A percentile compares a stretch with the other conserved stretches of the same genome.
Conservation (phyloP, 2,329 filamentous ascomycete species). For the Aspergillus cejpii region DNA sequence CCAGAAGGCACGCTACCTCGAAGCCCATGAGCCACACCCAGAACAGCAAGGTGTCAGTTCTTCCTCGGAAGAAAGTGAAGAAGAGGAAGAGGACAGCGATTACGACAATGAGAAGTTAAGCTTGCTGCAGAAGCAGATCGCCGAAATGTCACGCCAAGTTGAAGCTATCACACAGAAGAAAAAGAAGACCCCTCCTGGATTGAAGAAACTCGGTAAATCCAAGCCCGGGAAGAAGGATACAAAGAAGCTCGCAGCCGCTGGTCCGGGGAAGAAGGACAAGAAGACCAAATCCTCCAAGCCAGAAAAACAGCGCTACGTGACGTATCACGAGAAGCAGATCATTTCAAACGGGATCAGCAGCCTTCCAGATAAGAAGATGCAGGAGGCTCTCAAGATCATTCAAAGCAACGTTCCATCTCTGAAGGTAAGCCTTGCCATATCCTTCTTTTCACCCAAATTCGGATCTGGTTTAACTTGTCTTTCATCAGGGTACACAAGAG, state of each 20-base stretch:
- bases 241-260: slow-evolving; percentile 37
- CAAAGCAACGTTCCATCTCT: slow-evolving; percentile 73
- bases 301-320: slow-evolving; percentile 59
- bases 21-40: slow-evolving; percentile 62
- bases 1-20: slow-evolving; percentile 74
- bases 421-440: slow-evolving; percentile 42
- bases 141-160: slow-evolving; percentile 64
- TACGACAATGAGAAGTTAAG: slow-evolving; percentile 58
- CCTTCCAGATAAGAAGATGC: slow-evolving; percentile 70
- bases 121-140: slow-evolving; percentile 64
- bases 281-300: slow-evolving; percentile 35
- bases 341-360: slow-evolving; percentile 81
- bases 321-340: slow-evolving; percentile 77
- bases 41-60: slow-evolving; percentile 59
- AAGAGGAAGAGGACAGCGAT: slow-evolving; percentile 62
- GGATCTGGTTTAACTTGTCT: slow-evolving; percentile 9
- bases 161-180: slow-evolving; percentile 53
- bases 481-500: slow-evolving; percentile 38
- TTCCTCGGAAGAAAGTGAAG: slow-evolving; percentile 64
- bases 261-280: slow-evolving; percentile 54
- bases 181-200: slow-evolving; percentile 49
- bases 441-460: background rate
- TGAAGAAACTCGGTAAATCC: slow-evolving; percentile 44
- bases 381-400: slow-evolving; percentile 80
- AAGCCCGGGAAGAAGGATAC: slow-evolving; percentile 27